These are phyloP conservation scores for Plasmodium blacklocki DNA, from an alignment of 169 alveolate genomes.

Conservation along the genomic window DNA sequence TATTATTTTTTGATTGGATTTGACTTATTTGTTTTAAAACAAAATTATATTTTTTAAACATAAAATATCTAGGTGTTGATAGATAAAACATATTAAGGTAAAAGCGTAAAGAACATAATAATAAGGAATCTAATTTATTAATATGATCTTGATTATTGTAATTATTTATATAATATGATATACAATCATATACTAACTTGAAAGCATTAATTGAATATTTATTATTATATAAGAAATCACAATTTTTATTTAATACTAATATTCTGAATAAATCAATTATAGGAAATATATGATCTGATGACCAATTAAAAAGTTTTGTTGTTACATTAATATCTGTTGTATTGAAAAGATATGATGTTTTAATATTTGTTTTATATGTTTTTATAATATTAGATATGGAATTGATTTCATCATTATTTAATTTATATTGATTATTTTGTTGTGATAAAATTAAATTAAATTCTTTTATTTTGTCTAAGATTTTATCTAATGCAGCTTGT, in stretches of 20 bases:
- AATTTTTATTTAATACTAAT: conserved; percentile 51
- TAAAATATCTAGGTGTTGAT: conserved; percentile 67
- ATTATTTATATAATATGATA: conserved; percentile 42
- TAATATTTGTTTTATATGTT: conserved; percentile 26
- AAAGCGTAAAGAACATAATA: conserved; percentile 54
- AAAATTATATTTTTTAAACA: conserved; percentile 46
- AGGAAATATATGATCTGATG: conserved; percentile 48
- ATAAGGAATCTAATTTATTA: conserved; percentile 33
- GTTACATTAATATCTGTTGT: conserved; percentile 57
- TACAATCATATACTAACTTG: conserved; percentile 60
- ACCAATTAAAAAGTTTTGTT: conserved; percentile 45
- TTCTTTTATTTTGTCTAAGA: conserved; percentile 64
- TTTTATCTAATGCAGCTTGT: conserved; percentile 58
- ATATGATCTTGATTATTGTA: conserved; percentile 13
- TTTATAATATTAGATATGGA: conserved; percentile 37
- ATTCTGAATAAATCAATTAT: conserved; percentile 60
- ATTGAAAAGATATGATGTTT: conserved; percentile 32
- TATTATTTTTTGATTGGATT: conserved; percentile 34
- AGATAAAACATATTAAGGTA: conserved; percentile 54
- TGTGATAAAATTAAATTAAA: conserved; percentile 8
- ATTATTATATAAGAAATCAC: conserved; percentile 54
- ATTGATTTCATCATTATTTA: conserved; percentile 30
- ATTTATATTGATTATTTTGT: conserved; percentile 16
- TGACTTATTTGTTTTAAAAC: conserved; percentile 25
- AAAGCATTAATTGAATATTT: conserved; percentile 48